Evolutionary conservation across 2,329 filamentous ascomycete species (phyloP), one percentile per base, ranked within the genome.

Genomic region (Xylaria arbuscula): DNA sequence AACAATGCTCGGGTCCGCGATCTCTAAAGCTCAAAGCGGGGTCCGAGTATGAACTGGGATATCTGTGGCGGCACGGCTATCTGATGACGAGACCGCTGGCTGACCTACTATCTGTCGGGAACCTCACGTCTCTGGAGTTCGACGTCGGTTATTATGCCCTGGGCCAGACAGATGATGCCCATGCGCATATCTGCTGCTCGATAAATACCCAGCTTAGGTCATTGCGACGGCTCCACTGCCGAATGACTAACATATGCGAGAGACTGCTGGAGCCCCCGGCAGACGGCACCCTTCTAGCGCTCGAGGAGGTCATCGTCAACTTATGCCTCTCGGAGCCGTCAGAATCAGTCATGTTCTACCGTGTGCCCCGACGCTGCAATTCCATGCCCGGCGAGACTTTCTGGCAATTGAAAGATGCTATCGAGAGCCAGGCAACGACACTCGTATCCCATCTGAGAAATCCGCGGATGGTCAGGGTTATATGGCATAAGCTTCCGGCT

Each of bases 401-500:
- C 7, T 47, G 45, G 45, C 45, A 22, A 47, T 22, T 47, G 45
- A 47, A 47, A 47, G 45, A 47, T 11, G 45, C 45, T 19, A 47
- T 47, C 45, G 45, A 47, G 45, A 47, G n/a, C n/a, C 45, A 47
- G 45, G 45, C 45, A 17, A 22, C 45, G 3, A n/a, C 17, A 11
- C 45, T 47, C 8, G 45, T 2, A 10, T n/a, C 17, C n/a, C n/a
- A 47, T 22, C n/a, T 47, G 5, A 47, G n/a, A 0, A 47, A 47
- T 11, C 45, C 45, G 10, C 45, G 45, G n/a, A 47, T 47, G 45
- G 45, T 47, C 8, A 47, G 45, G 45, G 45, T 47, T 47, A 22
- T 47, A 47, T 47, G 45, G 45, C 45, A 47, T 47, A 47, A 47
- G n/a, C 45, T 47, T 47, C 45, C 45, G n/a, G 45, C 45, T 47